Percentiles rank a stretch among this genome's conserved stretches.
phyloP scores from a whole-genome alignment of 2,329 filamentous ascomycete species.

The Colletotrichum spinosum region DNA sequence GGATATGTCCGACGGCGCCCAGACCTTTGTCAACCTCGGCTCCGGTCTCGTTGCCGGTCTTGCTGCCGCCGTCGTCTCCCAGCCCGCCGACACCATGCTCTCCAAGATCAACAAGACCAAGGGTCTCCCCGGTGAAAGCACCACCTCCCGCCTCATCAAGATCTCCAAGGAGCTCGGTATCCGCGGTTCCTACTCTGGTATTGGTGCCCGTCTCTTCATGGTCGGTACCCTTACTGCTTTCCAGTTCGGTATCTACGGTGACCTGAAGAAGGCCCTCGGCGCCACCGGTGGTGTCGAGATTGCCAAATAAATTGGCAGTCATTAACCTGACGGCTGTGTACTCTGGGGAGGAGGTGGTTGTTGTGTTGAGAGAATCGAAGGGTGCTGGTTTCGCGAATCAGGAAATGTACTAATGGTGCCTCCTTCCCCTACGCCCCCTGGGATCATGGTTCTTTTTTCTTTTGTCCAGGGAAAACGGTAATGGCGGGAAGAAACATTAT shows the following conservation, averaged over 20 bases:
- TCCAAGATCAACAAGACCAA: conserved; percentile 97
- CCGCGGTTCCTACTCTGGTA: conserved; percentile 81
- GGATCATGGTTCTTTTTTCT: conserved; percentile 24
- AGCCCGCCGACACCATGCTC: conserved; percentile 94
- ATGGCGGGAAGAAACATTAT: conserved; percentile 32
- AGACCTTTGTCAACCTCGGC: conserved; percentile 84
- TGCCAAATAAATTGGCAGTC: conserved; percentile 52
- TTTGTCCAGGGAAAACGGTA: conserved; percentile 19
- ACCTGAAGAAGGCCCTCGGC: conserved; percentile 69
- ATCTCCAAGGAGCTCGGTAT: conserved; percentile 88
- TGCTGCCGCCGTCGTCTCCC: conserved; percentile 86
- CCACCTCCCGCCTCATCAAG: conserved; percentile 84
- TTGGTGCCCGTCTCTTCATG: conserved; percentile 75
- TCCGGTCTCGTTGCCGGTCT: conserved; percentile 71
- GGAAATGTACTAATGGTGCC: conserved; percentile 9
- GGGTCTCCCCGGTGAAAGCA: conserved; percentile 87
- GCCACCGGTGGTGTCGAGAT: conserved; percentile 84
- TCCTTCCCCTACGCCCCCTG: conserved; percentile 7
- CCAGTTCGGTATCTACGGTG: conserved; percentile 92
- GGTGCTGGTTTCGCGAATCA: conserved; percentile 30
- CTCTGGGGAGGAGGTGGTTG: conserved; percentile 8
- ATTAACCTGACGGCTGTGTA: background rate
- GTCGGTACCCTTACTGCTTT: conserved; percentile 80
- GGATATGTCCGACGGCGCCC: conserved; percentile 72
- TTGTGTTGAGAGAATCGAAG: conserved; percentile 18